phyloP scores from a whole-genome alignment of 1,284 basidiomycete genomes.

The Ganoderma lingzhi region DNA sequence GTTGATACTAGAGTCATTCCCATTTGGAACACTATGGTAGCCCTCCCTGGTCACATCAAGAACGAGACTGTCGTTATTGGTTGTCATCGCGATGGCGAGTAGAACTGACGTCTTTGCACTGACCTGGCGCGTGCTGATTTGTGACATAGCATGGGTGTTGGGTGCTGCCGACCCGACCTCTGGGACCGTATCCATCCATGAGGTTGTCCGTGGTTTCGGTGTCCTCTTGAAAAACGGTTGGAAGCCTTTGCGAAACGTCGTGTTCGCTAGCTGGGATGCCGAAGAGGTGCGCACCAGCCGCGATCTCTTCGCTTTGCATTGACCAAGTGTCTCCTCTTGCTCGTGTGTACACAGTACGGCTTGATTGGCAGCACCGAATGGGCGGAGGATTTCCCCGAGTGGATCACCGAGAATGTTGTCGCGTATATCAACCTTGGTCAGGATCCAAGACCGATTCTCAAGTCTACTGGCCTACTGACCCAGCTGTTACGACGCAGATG shows the following conservation, averaged over 20 bases:
- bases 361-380: conserved; percentile 90
- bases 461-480: background rate
- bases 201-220: conserved; percentile 87
- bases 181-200: conserved; percentile 87
- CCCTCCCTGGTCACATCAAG: conserved; percentile 88
- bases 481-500: conserved; percentile 48
- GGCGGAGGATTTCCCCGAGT: conserved; percentile 88
- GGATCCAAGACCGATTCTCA: conserved; percentile 11
- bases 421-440: conserved; percentile 87
- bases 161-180: conserved; percentile 89
- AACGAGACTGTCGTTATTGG: conserved; percentile 90
- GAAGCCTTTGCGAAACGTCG: conserved; percentile 88
- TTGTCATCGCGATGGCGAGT: conserved; percentile 85
- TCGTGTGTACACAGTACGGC: conserved; percentile 65
- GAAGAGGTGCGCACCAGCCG: conserved; percentile 70
- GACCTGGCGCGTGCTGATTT: background rate
- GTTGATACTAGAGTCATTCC: conserved; percentile 85
- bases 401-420: conserved; percentile 82
- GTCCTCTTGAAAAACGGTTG: conserved; percentile 78
- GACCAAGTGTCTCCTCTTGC: background rate
- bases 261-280: conserved; percentile 94
- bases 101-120: background rate
- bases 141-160: conserved; percentile 53
- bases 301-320: background rate
- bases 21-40: conserved; percentile 89